Percentiles rank a stretch among this genome's conserved stretches.
Conservation (phyloP, 257 asterid genomes). For the Apocynum venetum region DNA sequence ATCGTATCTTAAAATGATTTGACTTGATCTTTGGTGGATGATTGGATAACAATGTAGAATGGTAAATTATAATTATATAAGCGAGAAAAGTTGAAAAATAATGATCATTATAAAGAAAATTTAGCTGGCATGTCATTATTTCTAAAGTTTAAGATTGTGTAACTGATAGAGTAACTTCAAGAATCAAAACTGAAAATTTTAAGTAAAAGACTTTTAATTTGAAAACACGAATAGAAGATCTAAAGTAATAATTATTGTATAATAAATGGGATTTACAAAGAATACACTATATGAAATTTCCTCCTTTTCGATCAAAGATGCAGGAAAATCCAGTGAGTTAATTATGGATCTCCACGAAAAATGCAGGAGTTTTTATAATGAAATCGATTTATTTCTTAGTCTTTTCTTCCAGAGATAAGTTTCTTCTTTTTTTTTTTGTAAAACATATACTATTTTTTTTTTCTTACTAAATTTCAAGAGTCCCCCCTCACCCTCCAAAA, state of each 20-base stretch:
- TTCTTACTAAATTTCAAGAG: too few relatives aligned
- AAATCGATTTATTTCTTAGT: too few relatives aligned
- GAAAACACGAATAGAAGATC: not conserved
- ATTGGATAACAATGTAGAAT: not conserved
- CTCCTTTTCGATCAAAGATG: not conserved
- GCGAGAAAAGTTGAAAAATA: too few relatives aligned
- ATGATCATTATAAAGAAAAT: too few relatives aligned
- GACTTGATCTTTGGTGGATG: too few relatives aligned
- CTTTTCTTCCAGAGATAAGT: too few relatives aligned
- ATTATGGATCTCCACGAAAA: not conserved
- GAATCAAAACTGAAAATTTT: not conserved
- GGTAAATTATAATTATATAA: too few relatives aligned
- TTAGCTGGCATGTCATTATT: not conserved
- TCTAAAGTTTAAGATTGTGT: not conserved
- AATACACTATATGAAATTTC: not conserved
- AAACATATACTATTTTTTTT: too few relatives aligned
- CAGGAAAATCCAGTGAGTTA: not conserved
- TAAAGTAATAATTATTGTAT: not conserved
- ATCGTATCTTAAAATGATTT: too few relatives aligned
- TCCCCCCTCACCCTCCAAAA: conserved; percentile 16
- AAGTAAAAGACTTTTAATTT: not conserved
- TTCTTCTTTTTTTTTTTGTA: too few relatives aligned
- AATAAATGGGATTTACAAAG: not conserved
- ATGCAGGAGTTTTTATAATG: not conserved
- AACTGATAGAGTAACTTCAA: not conserved